Evolutionary conservation across 2,329 filamentous ascomycete species (phyloP).

Genomic region (Talaromyces amestolkiae): DNA sequence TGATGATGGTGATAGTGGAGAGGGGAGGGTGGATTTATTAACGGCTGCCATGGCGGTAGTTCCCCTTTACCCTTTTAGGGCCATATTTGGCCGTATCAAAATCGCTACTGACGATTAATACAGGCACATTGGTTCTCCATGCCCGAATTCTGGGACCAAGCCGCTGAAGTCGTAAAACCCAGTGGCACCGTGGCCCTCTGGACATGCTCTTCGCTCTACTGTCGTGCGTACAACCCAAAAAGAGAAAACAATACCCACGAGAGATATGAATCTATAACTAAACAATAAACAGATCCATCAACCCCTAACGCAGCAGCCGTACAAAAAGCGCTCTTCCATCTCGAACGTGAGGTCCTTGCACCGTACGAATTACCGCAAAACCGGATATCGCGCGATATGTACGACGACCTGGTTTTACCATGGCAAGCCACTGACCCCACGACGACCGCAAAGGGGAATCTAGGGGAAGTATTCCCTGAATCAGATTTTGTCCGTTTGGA

Average conservation of each 20-base stretch:
- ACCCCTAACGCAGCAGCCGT: slow-evolving; percentile 45
- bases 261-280: no score
- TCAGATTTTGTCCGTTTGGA: slow-evolving; percentile 41
- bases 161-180: slow-evolving; percentile 48
- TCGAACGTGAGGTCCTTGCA: slow-evolving; percentile 38
- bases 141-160: slow-evolving; percentile 49
- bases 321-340: slow-evolving; percentile 40
- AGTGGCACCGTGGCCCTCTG: slow-evolving; percentile 58
- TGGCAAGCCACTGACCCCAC: not conserved
- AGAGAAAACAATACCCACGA: not conserved
- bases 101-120: not conserved
- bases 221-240: slow-evolving; percentile 14
- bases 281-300: slow-evolving; percentile 22
- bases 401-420: slow-evolving; percentile 45
- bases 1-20: not conserved
- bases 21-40: slow-evolving; percentile 47
- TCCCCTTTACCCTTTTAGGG: not conserved
- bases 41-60: slow-evolving; percentile 46
- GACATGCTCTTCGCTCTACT: slow-evolving; percentile 30
- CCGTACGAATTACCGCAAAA: slow-evolving; percentile 48
- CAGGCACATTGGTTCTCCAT: slow-evolving; percentile 60
- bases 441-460: not conserved
- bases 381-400: slow-evolving; percentile 39
- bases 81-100: not conserved
- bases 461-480: slow-evolving; percentile 41